Evolutionary conservation across 2,329 filamentous ascomycete genomes (phyloP).

Genomic region (Penicillium sp.): DNA sequence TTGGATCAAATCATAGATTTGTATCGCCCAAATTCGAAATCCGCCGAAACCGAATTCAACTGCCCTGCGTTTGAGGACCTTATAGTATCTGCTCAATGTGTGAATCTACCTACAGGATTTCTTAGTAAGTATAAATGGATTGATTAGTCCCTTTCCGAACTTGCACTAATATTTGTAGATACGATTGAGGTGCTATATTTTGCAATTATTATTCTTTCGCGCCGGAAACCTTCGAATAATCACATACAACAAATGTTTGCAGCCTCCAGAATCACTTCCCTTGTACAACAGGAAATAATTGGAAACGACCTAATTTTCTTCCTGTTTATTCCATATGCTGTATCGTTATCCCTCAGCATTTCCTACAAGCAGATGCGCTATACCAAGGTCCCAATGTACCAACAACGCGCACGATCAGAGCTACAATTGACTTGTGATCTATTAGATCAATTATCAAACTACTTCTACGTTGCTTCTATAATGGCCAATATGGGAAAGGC

Average conservation of each 20-base stretch:
- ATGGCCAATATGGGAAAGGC: conserved; percentile 5
- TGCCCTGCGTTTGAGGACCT: conserved; percentile 28
- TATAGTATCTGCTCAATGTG: conserved; percentile 16
- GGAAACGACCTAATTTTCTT: conserved; percentile 46
- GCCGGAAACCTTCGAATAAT: conserved; percentile 47
- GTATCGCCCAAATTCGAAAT: conserved; percentile 50
- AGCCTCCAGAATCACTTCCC: conserved; percentile 55
- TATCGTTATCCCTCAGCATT: conserved; percentile 59
- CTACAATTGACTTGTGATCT: conserved; percentile 1
- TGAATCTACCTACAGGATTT: conserved; percentile 23
- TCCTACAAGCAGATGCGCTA: conserved; percentile 63
- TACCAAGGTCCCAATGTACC: conserved; percentile 57
- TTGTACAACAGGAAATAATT: conserved; percentile 51
- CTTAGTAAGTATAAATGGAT: conserved; percentile 8
- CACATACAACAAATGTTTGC: conserved; percentile 57
- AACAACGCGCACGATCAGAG: conserved; percentile 20
- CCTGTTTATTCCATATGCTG: conserved; percentile 59
- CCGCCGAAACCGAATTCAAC: conserved; percentile 19
- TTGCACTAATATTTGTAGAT: conserved; percentile 26
- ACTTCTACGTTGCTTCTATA: conserved; percentile 3
- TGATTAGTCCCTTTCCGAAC: too few species aligned
- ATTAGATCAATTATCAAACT: not conserved
- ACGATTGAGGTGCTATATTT: conserved; percentile 63
- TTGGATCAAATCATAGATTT: conserved; percentile 58
- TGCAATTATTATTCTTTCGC: conserved; percentile 60